phyloP scores from a whole-genome alignment of 140 eudicot genomes.

The Bidens hawaiensis region DNA sequence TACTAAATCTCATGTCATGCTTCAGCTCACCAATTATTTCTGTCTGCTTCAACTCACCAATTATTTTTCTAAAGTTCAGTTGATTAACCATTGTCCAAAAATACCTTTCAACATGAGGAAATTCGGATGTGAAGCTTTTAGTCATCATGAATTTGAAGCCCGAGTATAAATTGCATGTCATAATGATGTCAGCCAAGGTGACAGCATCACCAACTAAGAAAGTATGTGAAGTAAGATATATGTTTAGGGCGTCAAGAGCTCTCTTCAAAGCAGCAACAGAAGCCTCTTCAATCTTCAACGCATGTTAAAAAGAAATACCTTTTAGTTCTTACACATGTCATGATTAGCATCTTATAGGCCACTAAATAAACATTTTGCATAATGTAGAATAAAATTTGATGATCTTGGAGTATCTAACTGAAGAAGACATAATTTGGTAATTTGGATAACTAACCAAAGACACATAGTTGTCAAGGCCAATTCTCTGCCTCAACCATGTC shows the following conservation, averaged over 20 bases:
- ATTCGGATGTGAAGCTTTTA: conserved; percentile 28
- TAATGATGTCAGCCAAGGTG: conserved; percentile 79
- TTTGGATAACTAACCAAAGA: conserved; percentile 24
- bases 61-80: conserved; percentile 54
- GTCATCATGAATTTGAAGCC: conserved; percentile 41
- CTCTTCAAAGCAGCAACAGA: conserved; percentile 56
- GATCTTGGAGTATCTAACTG: not conserved
- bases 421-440: not conserved
- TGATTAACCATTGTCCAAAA: conserved; percentile 77
- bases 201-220: conserved; percentile 70
- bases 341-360: not conserved
- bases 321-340: conserved; percentile 6
- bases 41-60: conserved; percentile 58
- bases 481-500: conserved; percentile 25
- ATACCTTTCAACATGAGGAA: conserved; percentile 84
- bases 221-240: conserved; percentile 56
- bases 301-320: not conserved
- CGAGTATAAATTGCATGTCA: conserved; percentile 46
- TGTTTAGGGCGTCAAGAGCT: conserved; percentile 59
- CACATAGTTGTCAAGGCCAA: conserved; percentile 18
- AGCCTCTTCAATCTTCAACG: conserved; percentile 57
- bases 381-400: not conserved
- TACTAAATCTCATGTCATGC: conserved; percentile 37
- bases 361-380: not conserved
- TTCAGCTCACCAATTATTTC: conserved; percentile 48